These are phyloP conservation scores for Schizopora paradoxa DNA, from an alignment of 1,284 basidiomycete species.

Conservation along the genomic window DNA sequence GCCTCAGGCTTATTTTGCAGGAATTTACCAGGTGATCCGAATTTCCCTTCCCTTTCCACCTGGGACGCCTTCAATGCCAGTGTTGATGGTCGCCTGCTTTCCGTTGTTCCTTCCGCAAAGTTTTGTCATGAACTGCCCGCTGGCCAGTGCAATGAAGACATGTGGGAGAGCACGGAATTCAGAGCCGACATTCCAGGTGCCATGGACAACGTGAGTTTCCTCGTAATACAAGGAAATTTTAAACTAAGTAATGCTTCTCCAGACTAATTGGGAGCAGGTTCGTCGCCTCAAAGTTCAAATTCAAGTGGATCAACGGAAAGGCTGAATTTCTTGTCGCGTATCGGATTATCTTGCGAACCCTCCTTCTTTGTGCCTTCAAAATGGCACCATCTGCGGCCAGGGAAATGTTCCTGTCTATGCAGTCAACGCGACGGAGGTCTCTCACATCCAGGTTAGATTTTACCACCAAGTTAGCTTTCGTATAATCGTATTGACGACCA, in stretches of 20 bases:
- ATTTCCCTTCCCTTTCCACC: neutral
- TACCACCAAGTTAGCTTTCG: neutral
- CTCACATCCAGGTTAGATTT: slow-evolving; percentile 25
- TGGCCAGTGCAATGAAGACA: neutral
- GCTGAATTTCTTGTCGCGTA: neutral
- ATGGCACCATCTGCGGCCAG: slow-evolving; percentile 20
- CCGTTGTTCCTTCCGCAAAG: slow-evolving; percentile 7
- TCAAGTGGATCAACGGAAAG: too few relatives aligned
- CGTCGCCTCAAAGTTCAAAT: too few relatives aligned
- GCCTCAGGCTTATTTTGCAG: too few relatives aligned
- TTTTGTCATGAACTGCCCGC: slow-evolving; percentile 6
- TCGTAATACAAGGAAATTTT: neutral
- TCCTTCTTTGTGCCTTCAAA: slow-evolving; percentile 20
- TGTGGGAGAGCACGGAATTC: slow-evolving; percentile 4
- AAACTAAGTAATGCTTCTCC: neutral
- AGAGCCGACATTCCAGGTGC: slow-evolving; percentile 4
- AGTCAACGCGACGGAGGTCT: slow-evolving; percentile 20
- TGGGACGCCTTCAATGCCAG: slow-evolving; percentile 2
- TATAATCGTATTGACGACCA: neutral
- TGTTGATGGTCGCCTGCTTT: neutral
- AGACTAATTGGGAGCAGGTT: slow-evolving; percentile 10
- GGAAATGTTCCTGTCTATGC: slow-evolving; percentile 22
- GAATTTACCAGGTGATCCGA: slow-evolving; percentile 2
- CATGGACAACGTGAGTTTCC: slow-evolving; percentile 4
- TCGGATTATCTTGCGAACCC: slow-evolving; percentile 14